A percentile compares a stretch with the other conserved stretches of the same genome.
These are phyloP conservation scores for Epichloe gansuensis DNA, from an alignment of 2,329 filamentous ascomycete genomes.

Conservation along the genomic window DNA sequence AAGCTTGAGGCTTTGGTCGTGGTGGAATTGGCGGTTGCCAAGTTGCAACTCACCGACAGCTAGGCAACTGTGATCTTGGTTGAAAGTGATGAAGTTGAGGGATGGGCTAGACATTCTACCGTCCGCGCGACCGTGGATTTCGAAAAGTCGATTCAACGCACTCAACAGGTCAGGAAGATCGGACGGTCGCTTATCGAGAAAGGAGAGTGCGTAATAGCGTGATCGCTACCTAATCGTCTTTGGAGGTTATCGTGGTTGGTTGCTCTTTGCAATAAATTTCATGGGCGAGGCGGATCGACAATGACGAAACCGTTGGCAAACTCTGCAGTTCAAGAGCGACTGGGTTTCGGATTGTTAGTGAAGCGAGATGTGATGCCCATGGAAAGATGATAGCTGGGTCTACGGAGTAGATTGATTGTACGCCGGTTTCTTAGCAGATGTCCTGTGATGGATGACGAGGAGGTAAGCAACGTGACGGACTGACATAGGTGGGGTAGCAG, in stretches of 20 bases:
- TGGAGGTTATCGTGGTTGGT: background rate
- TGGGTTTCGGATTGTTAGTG: background rate
- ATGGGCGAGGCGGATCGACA: background rate
- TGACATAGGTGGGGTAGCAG: background rate
- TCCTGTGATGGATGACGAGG: background rate
- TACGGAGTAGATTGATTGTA: too few relatives aligned
- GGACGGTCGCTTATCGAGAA: background rate
- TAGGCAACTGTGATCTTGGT: constrained; percentile 95
- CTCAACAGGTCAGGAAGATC: background rate
- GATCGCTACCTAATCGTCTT: background rate
- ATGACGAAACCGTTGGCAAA: background rate
- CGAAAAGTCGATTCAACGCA: background rate
- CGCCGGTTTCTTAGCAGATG: background rate
- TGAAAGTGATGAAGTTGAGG: constrained; percentile 98
- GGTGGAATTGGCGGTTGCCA: constrained; percentile 3
- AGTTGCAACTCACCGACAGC: constrained; percentile 61
- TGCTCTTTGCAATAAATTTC: background rate
- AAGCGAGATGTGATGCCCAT: background rate
- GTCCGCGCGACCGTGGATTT: background rate
- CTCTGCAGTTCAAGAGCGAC: background rate
- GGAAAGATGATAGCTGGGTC: too few relatives aligned
- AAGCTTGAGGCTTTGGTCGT: background rate
- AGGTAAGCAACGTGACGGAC: background rate
- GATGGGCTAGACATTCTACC: constrained; percentile 50
- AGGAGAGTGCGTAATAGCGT: background rate